Percentiles rank a stretch among this genome's conserved stretches.
phyloP scores from a whole-genome alignment of 1,284 basidiomycete genomes.

The Moesziomyces globuligerus region DNA sequence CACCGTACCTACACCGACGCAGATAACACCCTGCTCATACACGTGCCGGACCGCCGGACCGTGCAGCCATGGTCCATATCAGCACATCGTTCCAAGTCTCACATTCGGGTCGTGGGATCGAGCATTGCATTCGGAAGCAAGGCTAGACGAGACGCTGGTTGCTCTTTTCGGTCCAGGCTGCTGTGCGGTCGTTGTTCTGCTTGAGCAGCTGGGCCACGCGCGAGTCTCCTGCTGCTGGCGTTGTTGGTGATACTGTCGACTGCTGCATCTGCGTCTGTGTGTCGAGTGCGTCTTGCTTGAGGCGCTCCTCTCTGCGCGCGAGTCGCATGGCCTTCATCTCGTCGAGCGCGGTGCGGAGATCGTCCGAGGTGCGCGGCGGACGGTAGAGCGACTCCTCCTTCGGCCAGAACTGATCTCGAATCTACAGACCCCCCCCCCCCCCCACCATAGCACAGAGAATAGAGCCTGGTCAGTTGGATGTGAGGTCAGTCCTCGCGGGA shows the following conservation, averaged over 20 bases:
- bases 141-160: neutral
- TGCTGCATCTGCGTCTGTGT: neutral
- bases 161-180: too few species aligned
- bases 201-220: neutral
- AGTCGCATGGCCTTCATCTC: conserved; percentile 49
- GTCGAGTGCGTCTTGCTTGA: conserved; percentile 14
- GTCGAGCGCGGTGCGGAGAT: conserved; percentile 42
- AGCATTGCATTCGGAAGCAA: neutral
- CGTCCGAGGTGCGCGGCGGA: conserved; percentile 49
- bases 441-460: too few species aligned
- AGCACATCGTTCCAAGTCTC: too few species aligned
- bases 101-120: too few species aligned
- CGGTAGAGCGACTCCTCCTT: conserved; percentile 49
- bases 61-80: too few species aligned
- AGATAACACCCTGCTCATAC: too few species aligned
- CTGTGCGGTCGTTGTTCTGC: too few species aligned
- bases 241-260: neutral
- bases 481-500: conserved; percentile 5
- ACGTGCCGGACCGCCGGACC: too few species aligned
- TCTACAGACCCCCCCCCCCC: conserved; percentile 18
- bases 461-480: too few species aligned
- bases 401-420: conserved; percentile 61
- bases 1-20: too few species aligned
- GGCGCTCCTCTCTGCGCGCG: conserved; percentile 36
- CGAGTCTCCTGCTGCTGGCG: neutral